Evolutionary conservation across 176 grass and related monocot genomes (phyloP).

Genomic region (Canna indica): DNA sequence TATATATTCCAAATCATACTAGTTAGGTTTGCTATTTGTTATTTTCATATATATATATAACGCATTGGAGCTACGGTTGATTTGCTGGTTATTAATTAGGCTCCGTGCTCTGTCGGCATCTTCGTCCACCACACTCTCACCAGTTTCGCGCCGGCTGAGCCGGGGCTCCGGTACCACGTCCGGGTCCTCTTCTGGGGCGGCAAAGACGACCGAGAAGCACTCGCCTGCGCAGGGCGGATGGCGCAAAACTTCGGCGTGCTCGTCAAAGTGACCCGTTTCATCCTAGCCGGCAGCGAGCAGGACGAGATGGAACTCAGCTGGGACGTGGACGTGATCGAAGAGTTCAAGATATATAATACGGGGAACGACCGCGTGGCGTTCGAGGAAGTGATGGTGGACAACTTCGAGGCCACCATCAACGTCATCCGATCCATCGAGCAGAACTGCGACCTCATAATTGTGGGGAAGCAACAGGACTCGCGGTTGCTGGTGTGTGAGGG

Average conservation of each 20-base stretch:
- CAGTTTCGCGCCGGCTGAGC: neutral
- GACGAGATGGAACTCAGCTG: neutral
- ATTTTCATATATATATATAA: too few relatives aligned
- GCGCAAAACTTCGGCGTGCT: neutral
- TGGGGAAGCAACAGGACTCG: slow-evolving; percentile 11
- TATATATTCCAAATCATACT: too few relatives aligned
- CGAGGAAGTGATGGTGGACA: slow-evolving; percentile 7
- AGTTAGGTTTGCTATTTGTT: too few relatives aligned
- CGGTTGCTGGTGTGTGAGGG: slow-evolving; percentile 7
- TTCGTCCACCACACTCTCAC: slow-evolving; percentile 17
- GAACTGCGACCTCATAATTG: slow-evolving; percentile 20
- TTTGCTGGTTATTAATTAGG: neutral
- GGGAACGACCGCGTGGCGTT: slow-evolving; percentile 17
- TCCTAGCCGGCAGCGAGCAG: neutral
- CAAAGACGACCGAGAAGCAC: slow-evolving; percentile 29
- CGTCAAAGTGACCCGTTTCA: slow-evolving; percentile 11
- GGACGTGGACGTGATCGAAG: slow-evolving; percentile 19
- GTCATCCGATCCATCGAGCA: neutral
- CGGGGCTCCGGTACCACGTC: neutral
- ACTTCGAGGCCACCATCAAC: slow-evolving; percentile 3
- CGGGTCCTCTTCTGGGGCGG: slow-evolving; percentile 32
- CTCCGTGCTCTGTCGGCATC: slow-evolving; percentile 29
- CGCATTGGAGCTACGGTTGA: too few relatives aligned
- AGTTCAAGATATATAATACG: slow-evolving; percentile 11
- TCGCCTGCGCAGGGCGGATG: slow-evolving; percentile 22